These are phyloP conservation scores for Auriculariales sp. DNA, from an alignment of 768 basidiomycete species.

Conservation along the genomic window DNA sequence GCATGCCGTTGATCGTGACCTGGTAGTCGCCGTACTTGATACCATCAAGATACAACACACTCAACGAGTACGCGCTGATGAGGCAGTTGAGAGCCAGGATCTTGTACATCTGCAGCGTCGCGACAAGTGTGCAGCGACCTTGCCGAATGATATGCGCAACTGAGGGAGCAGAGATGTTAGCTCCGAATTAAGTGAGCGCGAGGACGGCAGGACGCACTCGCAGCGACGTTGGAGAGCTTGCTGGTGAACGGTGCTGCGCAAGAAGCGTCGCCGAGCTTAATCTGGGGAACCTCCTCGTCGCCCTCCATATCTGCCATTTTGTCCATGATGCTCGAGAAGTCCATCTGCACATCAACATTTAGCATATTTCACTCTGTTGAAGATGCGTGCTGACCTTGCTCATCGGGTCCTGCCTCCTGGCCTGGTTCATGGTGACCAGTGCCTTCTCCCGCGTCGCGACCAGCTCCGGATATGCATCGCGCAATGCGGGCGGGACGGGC, in stretches of 20 bases:
- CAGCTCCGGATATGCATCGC: conserved; percentile 77
- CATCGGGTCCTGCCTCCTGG: conserved; percentile 74
- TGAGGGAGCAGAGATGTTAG: conserved; percentile 18
- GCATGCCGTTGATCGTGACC: conserved; percentile 87
- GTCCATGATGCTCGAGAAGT: conserved; percentile 63
- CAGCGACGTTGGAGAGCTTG: conserved; percentile 91
- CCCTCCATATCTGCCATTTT: conserved; percentile 87
- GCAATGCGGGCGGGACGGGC: conserved; percentile 78
- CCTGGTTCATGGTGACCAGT: conserved; percentile 43
- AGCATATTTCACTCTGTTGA: conserved; percentile 12
- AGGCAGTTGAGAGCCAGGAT: conserved; percentile 94
- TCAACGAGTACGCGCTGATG: conserved; percentile 96
- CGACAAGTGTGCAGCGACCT: conserved; percentile 95
- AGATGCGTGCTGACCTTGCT: too few species aligned
- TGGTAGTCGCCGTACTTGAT: conserved; percentile 99
- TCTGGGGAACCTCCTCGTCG: conserved; percentile 90
- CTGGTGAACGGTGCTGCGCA: conserved; percentile 99
- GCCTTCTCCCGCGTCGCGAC: conserved; percentile 82
- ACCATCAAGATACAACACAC: conserved; percentile 94
- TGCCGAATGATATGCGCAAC: conserved; percentile 97
- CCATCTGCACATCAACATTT: conserved; percentile 36
- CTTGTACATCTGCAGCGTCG: conserved; percentile 99
- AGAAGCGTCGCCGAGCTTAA: conserved; percentile 98
- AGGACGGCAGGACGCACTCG: conserved; percentile 46
- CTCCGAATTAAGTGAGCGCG: not conserved